These are phyloP conservation scores for Fusarium mangiferae DNA, from an alignment of 2,329 filamentous ascomycete genomes.

Conservation along the genomic window DNA sequence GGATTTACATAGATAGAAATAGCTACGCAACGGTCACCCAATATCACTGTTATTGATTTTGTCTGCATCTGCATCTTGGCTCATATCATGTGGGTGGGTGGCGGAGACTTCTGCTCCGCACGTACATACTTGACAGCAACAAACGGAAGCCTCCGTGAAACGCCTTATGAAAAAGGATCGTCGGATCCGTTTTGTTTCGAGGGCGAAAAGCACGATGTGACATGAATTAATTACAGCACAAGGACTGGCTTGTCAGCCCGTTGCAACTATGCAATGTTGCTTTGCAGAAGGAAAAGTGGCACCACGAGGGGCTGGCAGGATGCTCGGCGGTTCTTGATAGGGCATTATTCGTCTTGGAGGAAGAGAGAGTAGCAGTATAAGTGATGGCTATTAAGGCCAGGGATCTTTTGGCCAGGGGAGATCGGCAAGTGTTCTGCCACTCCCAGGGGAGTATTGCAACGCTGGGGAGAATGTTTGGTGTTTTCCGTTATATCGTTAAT, in stretches of 20 bases:
- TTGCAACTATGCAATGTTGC: conserved; percentile 37
- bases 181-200: conserved; percentile 39
- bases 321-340: conserved; percentile 34
- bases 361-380: conserved; percentile 7
- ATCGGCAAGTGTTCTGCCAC: conserved; percentile 22
- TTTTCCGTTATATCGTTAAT: conserved; percentile 17
- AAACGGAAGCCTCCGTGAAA: conserved; percentile 27
- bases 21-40: conserved; percentile 38
- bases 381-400: conserved; percentile 24
- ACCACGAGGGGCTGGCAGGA: conserved; percentile 26
- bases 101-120: background rate
- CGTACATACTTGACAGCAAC: background rate
- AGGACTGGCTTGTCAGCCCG: conserved; percentile 21
- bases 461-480: conserved; percentile 27
- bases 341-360: background rate
- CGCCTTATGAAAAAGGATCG: conserved; percentile 27
- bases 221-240: conserved; percentile 38
- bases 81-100: background rate
- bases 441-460: conserved; percentile 24
- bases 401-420: conserved; percentile 11
- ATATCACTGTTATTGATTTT: conserved; percentile 29
- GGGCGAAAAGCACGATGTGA: conserved; percentile 30
- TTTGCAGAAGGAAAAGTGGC: conserved; percentile 35
- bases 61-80: background rate
- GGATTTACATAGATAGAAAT: conserved; percentile 44